These are phyloP conservation scores for Chalciporus chontae DNA, from an alignment of 768 basidiomycete genomes.

Conservation along the genomic window DNA sequence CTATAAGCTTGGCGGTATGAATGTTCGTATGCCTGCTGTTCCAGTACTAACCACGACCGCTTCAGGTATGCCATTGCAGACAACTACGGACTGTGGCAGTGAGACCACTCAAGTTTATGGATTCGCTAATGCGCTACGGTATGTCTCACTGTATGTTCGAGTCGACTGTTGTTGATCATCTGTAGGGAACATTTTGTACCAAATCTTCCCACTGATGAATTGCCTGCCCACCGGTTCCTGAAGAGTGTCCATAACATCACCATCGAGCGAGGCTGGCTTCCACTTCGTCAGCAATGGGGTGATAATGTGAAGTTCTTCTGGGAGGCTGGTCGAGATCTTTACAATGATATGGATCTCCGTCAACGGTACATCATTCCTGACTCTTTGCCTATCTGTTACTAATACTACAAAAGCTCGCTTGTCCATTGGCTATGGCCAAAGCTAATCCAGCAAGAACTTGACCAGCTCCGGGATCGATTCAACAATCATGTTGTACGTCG, in stretches of 20 bases:
- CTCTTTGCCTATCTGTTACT: too few species aligned
- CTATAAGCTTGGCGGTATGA: conserved; percentile 20
- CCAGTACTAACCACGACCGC: not conserved
- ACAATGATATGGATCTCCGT: conserved; percentile 14
- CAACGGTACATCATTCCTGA: conserved; percentile 11
- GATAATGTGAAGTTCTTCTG: conserved; percentile 28
- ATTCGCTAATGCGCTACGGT: conserved; percentile 29
- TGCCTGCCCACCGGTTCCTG: conserved; percentile 29
- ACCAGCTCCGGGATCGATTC: conserved; percentile 12
- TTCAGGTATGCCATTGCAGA: conserved; percentile 33
- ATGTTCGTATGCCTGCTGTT: too few species aligned
- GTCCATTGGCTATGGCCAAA: conserved; percentile 31
- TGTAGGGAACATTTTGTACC: conserved; percentile 20
- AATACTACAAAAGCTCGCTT: conserved; percentile 4
- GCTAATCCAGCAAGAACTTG: conserved; percentile 24
- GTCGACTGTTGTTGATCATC: not conserved
- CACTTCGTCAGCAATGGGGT: conserved; percentile 25
- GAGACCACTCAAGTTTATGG: conserved; percentile 29
- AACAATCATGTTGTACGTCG: conserved; percentile 17
- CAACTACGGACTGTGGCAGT: conserved; percentile 31
- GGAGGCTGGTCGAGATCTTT: conserved; percentile 16
- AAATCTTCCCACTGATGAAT: conserved; percentile 11
- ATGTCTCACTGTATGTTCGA: not conserved
- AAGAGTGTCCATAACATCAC: conserved; percentile 29
- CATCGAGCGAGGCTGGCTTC: conserved; percentile 31